Evolutionary conservation across 257 asterid genomes (phyloP).

Genomic region (Paulownia fortunei): DNA sequence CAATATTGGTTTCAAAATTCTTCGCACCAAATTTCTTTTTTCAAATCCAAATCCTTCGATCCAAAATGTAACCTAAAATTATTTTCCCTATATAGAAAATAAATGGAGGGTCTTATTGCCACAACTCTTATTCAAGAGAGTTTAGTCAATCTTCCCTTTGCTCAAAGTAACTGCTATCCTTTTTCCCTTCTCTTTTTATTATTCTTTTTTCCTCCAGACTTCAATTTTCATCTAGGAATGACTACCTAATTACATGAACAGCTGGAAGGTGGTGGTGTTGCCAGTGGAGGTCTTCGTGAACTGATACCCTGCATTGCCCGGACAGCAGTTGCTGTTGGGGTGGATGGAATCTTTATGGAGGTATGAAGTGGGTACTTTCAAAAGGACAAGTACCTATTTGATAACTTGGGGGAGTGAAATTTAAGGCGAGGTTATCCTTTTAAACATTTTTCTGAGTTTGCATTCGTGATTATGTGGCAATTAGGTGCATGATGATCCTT

Average conservation of each 20-base stretch:
- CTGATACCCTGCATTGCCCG: constrained; percentile 95
- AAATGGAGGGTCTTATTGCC: background rate
- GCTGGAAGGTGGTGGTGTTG: constrained; percentile 99
- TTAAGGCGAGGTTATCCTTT: background rate
- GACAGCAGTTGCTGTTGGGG: constrained; percentile 97
- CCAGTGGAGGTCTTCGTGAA: constrained; percentile 99
- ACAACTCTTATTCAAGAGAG: background rate
- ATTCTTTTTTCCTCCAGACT: background rate
- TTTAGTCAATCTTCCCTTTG: background rate
- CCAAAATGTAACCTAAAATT: background rate
- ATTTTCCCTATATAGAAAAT: background rate
- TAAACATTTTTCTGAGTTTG: background rate
- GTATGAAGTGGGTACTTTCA: no score
- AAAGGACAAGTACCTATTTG: background rate
- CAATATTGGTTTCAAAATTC: background rate
- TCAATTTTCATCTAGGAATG: background rate
- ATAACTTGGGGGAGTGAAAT: background rate
- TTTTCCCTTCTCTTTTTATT: background rate
- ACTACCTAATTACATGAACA: constrained; percentile 36
- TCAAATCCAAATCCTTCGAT: background rate
- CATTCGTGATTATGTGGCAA: constrained; percentile 26
- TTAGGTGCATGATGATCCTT: constrained; percentile 91
- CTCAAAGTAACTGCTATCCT: background rate
- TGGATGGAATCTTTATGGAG: constrained; percentile 98
- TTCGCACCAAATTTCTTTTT: background rate